Evolutionary conservation across 2,329 filamentous ascomycete genomes (phyloP).

Genomic region (Westerdykella aurantiaca): DNA sequence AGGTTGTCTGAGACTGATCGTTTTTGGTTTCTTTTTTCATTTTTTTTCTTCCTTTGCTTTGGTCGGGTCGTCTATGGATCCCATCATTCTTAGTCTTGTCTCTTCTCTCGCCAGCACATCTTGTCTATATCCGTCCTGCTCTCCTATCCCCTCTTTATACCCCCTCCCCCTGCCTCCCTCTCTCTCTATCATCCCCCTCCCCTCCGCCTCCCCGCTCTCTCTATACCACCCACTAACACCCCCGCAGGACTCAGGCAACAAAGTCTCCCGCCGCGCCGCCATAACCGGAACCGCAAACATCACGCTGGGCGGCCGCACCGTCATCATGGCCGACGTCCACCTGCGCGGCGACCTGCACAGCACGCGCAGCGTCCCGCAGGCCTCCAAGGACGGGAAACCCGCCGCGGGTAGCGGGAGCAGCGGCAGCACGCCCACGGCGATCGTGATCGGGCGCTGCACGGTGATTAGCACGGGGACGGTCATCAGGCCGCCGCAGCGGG

Average conservation of each 20-base stretch:
- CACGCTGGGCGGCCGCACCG: slow-evolving; percentile 87
- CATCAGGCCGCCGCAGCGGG: slow-evolving; percentile 73
- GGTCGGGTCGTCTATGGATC: too few species aligned
- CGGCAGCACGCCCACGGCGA: slow-evolving; percentile 46
- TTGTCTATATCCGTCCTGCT: too few species aligned
- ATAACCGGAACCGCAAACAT: slow-evolving; percentile 97
- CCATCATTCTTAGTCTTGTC: too few species aligned
- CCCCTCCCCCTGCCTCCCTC: neutral
- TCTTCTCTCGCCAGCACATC: too few species aligned
- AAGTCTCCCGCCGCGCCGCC: slow-evolving; percentile 85
- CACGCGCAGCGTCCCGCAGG: slow-evolving; percentile 30
- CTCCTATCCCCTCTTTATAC: neutral
- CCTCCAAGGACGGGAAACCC: slow-evolving; percentile 16
- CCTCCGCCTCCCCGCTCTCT: neutral
- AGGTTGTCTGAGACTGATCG: too few species aligned
- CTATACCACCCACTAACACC: neutral
- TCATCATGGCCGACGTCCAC: slow-evolving; percentile 91
- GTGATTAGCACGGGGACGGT: slow-evolving; percentile 75
- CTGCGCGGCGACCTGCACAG: slow-evolving; percentile 77
- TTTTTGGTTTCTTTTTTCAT: too few species aligned
- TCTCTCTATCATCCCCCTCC: neutral
- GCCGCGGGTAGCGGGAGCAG: too few species aligned
- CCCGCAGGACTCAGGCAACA: slow-evolving; percentile 87
- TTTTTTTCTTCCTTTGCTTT: too few species aligned
- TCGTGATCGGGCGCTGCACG: slow-evolving; percentile 86